phyloP scores from a whole-genome alignment of 352 stramenopile species.

The Pythium phragmiticola region DNA sequence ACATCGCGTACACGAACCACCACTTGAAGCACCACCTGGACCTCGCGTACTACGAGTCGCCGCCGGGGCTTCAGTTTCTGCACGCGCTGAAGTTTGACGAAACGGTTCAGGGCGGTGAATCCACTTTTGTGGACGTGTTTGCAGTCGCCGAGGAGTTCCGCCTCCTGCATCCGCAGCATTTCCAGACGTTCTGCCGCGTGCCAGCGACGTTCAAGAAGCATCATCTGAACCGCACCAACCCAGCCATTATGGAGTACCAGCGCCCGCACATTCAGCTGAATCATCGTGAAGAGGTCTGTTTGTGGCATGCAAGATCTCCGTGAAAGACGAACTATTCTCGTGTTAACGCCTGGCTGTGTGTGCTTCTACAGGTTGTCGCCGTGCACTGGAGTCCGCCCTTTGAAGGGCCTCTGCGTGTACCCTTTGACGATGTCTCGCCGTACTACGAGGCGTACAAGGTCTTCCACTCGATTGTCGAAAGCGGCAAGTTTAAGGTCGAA shows the following conservation, averaged over 20 bases:
- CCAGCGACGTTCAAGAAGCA: conserved; percentile 94
- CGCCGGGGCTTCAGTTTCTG: conserved; percentile 94
- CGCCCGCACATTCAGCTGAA: conserved; percentile 92
- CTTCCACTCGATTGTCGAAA: conserved; percentile 81
- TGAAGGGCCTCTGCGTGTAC: conserved; percentile 89
- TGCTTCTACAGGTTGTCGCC: conserved; percentile 59
- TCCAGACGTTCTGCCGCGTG: conserved; percentile 76
- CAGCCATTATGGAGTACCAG: conserved; percentile 92
- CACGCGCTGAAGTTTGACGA: conserved; percentile 90
- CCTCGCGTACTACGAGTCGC: conserved; percentile 96
- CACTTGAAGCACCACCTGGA: conserved; percentile 93
- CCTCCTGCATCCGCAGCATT: conserved; percentile 58
- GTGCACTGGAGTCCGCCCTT: conserved; percentile 95
- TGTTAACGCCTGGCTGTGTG: neutral
- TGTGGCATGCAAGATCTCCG: no score
- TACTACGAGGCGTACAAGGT: conserved; percentile 86
- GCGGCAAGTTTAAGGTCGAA: conserved; percentile 63
- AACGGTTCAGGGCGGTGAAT: conserved; percentile 80
- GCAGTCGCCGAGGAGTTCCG: conserved; percentile 71
- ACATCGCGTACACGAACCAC: conserved; percentile 94
- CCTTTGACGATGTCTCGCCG: conserved; percentile 61
- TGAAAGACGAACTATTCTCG: no score
- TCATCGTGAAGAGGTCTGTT: conserved; percentile 65
- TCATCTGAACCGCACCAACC: conserved; percentile 86
- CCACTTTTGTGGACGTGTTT: conserved; percentile 87